phyloP scores from a whole-genome alignment of 257 asterid species.

The Rubia yunnanensis region DNA sequence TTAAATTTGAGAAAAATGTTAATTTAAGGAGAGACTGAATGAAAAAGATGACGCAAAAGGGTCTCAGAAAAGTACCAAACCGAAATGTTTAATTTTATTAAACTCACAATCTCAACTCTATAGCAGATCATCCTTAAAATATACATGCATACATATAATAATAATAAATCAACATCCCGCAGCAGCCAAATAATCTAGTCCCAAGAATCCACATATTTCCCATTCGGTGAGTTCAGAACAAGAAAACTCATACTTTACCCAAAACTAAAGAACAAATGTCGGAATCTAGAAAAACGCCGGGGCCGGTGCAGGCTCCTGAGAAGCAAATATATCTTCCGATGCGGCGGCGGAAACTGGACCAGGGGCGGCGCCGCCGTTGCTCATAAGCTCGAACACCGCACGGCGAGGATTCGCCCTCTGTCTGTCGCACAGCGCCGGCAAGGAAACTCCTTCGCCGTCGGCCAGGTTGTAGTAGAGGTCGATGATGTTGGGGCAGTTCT shows the following conservation, averaged over 20 bases:
- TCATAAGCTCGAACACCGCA: constrained; percentile 49
- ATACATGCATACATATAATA: background rate
- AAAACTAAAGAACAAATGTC: background rate
- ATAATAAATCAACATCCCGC: background rate
- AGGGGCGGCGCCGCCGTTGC: constrained; percentile 42
- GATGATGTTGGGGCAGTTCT: constrained; percentile 69
- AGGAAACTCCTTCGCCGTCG: constrained; percentile 69
- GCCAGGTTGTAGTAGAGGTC: constrained; percentile 83
- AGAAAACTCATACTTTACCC: too few relatives aligned
- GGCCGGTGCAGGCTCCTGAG: constrained; percentile 14
- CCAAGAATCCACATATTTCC: background rate
- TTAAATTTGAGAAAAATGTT: too few relatives aligned
- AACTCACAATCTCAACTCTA: background rate
- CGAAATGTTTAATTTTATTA: too few relatives aligned
- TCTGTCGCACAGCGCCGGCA: constrained; percentile 54
- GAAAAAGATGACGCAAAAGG: too few relatives aligned
- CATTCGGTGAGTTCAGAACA: too few relatives aligned
- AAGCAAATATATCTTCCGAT: constrained; percentile 10
- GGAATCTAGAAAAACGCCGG: constrained; percentile 16
- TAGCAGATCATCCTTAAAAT: background rate
- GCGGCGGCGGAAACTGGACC: constrained; percentile 17
- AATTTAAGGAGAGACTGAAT: too few relatives aligned
- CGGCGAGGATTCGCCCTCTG: constrained; percentile 51
- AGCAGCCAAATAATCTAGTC: background rate
- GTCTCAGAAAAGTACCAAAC: too few relatives aligned